These are phyloP conservation scores for Rhodotorula diobovata DNA, from an alignment of 768 basidiomycete species.

Conservation along the genomic window DNA sequence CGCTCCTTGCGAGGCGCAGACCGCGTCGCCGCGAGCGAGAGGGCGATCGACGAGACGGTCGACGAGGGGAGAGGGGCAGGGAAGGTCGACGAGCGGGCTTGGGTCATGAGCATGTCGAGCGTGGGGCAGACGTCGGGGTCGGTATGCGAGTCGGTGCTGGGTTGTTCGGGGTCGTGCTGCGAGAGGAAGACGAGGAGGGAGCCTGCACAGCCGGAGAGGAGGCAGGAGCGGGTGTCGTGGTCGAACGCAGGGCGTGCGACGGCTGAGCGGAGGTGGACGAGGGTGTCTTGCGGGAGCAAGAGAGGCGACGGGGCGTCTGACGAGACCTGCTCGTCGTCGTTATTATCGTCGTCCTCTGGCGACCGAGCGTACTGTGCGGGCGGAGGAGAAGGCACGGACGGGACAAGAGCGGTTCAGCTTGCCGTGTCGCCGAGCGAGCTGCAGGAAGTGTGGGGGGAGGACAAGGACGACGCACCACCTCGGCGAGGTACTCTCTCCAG, in stretches of 20 bases:
- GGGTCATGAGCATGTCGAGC: conserved; percentile 9
- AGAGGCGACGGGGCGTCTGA: neutral
- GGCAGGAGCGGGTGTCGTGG: neutral
- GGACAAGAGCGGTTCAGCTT: neutral
- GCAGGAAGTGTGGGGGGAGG: neutral
- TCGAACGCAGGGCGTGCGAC: neutral
- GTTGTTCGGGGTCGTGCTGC: too few species aligned
- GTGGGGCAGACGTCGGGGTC: neutral
- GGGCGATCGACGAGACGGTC: neutral
- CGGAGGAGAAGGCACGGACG: too few species aligned
- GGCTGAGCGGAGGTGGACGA: neutral
- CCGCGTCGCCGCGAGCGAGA: conserved; percentile 2
- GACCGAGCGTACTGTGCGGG: neutral
- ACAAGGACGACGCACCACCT: neutral
- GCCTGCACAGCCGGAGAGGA: neutral
- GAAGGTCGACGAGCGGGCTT: neutral
- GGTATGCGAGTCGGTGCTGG: neutral
- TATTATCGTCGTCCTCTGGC: too few species aligned
- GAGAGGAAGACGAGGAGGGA: neutral
- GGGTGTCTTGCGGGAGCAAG: neutral
- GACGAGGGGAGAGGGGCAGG: neutral
- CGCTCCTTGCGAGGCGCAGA: neutral
- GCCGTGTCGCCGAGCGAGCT: neutral
- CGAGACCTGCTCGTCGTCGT: neutral
- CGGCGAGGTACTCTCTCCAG: neutral